Base-by-base conservation (phyloP, 768 basidiomycete species). In the Phylloporus arenicola region DNA sequence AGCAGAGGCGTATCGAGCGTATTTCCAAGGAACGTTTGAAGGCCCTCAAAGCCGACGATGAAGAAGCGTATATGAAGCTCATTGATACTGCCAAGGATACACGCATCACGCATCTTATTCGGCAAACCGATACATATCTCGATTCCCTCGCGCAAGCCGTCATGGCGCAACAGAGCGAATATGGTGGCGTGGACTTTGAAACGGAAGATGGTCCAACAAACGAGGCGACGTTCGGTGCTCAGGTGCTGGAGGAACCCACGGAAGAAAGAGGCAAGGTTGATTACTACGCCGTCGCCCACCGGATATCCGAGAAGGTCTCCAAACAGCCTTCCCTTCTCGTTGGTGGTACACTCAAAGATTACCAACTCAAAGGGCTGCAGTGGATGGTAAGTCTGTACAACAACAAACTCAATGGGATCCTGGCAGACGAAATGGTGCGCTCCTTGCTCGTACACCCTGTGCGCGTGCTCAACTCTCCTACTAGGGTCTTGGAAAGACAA, bases 361-460 rank as follows among this genome's bases (percentile, higher is more conserved):
- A 96, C 64, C 93, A 96, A 69, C 51, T 96, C 60, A 93, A 94
- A 72, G 93, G 93, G 51, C 68, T 97, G 60, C 93, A 95, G 69
- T 97, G 93, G 92, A 95, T 96, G 93, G 93, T 97, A 60, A 91
- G 88, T 69, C 75, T 96, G 71, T 96, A 93, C 69, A 96, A 97
- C 69, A 97, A 96, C 75, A 83, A 85, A 62, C 77, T 96, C 53
- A 94, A 96, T 60, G 93, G 93, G 52, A 96, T 97, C 57, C 70
- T 96, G 39, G 93, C 93, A 53, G 93, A 97, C 61, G 89, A 92
- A 71, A 94, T 95, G 93, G 87, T 83, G 48, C 48, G 74, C 63
- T 14, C 46, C 38, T 27, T 51, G 27, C 4, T 27, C 41, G 44
- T 35, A 25, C 41, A 22, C 43, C 29, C 43, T 46, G 43, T 29